phyloP scores from a whole-genome alignment of 441 rosid genomes.

The Gossypium schwendimanii region DNA sequence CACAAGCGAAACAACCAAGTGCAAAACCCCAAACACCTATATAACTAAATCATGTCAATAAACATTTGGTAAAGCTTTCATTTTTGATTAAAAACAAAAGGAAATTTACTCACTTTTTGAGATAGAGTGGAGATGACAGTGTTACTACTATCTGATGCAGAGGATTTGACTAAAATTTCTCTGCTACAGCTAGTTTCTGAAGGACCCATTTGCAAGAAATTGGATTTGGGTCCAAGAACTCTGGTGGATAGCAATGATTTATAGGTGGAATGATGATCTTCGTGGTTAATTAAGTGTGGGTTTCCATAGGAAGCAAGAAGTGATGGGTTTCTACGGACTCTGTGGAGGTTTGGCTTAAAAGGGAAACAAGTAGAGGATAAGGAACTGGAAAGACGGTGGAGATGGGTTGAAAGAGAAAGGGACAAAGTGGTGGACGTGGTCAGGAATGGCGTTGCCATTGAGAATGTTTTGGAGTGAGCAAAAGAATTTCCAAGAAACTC shows the following conservation, averaged over 20 bases:
- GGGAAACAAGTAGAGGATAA: slow-evolving; percentile 13
- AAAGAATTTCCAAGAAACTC: slow-evolving; percentile 11
- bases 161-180: slow-evolving; percentile 32
- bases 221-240: slow-evolving; percentile 20
- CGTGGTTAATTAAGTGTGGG: slow-evolving; percentile 8
- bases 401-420: slow-evolving; percentile 18
- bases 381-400: slow-evolving; percentile 8
- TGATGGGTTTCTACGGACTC: not conserved
- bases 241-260: slow-evolving; percentile 11
- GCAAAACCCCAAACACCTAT: slow-evolving; percentile 58
- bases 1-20: slow-evolving; percentile 71
- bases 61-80: not conserved
- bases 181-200: slow-evolving; percentile 22
- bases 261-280: not conserved
- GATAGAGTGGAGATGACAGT: slow-evolving; percentile 44
- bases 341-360: slow-evolving; percentile 4
- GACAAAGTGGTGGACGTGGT: slow-evolving; percentile 27
- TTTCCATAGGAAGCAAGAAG: slow-evolving; percentile 21
- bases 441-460: slow-evolving; percentile 40
- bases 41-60: not conserved
- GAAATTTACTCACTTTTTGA: slow-evolving; percentile 32
- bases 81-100: not conserved
- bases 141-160: slow-evolving; percentile 32
- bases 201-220: slow-evolving; percentile 40
- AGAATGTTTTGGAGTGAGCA: slow-evolving; percentile 18